These are phyloP conservation scores for Colletotrichum sp. DNA, from an alignment of 2,329 filamentous ascomycete species.

Conservation along the genomic window DNA sequence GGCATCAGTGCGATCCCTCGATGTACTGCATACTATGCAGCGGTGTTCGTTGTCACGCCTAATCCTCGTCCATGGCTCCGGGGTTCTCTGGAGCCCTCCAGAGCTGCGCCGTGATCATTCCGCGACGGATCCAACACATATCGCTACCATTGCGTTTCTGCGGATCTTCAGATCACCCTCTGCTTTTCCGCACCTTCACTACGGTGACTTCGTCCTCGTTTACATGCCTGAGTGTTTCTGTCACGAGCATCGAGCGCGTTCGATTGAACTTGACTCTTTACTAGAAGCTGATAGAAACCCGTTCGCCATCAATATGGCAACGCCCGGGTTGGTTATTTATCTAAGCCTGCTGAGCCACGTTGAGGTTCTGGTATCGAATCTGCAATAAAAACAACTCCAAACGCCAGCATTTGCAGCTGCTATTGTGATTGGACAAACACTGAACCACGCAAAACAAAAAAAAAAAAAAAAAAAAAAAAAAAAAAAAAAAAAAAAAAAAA, in stretches of 20 bases:
- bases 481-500: no score
- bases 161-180: background rate
- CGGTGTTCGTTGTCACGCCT: background rate
- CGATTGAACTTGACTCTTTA: background rate
- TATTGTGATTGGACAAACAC: background rate
- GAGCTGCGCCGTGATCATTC: background rate
- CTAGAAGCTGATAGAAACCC: background rate
- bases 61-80: background rate
- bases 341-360: background rate
- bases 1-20: background rate
- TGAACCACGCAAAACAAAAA: no score
- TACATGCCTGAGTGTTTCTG: background rate
- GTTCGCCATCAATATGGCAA: background rate
- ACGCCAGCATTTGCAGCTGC: background rate
- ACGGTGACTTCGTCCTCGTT: background rate
- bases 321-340: background rate
- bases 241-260: background rate
- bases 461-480: no score
- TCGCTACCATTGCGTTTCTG: background rate
- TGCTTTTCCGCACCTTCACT: background rate
- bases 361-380: constrained; percentile 2
- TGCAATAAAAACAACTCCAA: background rate
- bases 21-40: background rate
- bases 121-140: background rate
- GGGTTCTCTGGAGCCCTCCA: background rate